A percentile compares a stretch with the other conserved stretches of the same genome.
Evolutionary conservation across 2,329 filamentous ascomycete species (phyloP).

Genomic region (Penicillium oxalicum): DNA sequence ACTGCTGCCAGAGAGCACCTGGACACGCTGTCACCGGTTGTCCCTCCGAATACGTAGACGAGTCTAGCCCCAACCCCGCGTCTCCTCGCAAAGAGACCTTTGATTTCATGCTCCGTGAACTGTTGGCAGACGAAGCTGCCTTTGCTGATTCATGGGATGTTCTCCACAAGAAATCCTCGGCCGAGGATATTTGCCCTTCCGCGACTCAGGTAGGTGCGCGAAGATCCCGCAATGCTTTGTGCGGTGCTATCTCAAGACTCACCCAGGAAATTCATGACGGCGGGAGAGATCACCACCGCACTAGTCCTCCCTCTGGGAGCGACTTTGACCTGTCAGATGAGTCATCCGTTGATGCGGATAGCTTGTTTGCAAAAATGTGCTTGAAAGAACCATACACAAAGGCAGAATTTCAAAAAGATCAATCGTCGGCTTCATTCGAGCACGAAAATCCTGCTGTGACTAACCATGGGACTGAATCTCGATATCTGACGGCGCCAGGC

Average conservation of each 20-base stretch:
- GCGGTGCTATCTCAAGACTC: background rate
- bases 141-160: background rate
- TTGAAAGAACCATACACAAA: too few relatives aligned
- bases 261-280: background rate
- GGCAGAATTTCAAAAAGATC: too few relatives aligned
- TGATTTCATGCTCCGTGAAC: background rate
- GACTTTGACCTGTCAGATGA: background rate
- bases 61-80: background rate
- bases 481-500: too few relatives aligned
- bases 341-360: background rate
- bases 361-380: too few relatives aligned
- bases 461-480: too few relatives aligned
- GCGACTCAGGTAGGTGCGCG: background rate
- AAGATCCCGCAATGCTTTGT: background rate
- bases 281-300: background rate
- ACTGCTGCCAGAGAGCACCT: too few relatives aligned
- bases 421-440: too few relatives aligned
- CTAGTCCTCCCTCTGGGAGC: background rate
- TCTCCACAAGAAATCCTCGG: background rate
- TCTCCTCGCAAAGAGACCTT: background rate
- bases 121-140: background rate
- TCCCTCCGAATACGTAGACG: background rate
- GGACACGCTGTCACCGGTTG: too few relatives aligned
- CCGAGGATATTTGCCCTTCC: background rate
- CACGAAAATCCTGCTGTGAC: too few relatives aligned